A percentile compares a stretch with the other conserved stretches of the same genome.
Conservation (phyloP, 2,329 filamentous ascomycete genomes). For the Clarireedia hainanense region DNA sequence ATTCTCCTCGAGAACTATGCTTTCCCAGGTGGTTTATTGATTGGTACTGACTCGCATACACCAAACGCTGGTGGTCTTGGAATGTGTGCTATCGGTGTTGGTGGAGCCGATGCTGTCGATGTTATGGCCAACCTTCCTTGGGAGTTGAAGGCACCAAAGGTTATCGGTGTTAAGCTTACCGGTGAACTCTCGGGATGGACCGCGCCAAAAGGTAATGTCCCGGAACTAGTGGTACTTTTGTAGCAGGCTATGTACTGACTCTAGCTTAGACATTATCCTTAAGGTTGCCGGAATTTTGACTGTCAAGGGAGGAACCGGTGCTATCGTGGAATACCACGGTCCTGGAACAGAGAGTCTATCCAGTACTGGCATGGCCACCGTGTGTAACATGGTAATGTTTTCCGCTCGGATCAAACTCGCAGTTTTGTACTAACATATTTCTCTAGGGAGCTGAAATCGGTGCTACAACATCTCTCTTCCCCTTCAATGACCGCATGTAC, state of each 20-base stretch:
- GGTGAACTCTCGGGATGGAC: conserved; percentile 87
- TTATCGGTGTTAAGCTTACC: conserved; percentile 93
- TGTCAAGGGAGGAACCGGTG: conserved; percentile 95
- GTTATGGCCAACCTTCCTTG: conserved; percentile 96
- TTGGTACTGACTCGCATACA: conserved; percentile 96
- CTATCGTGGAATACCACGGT: conserved; percentile 72
- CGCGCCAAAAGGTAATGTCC: conserved; percentile 70
- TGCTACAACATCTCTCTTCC: conserved; percentile 90
- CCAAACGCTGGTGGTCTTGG: conserved; percentile 95
- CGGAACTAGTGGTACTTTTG: neutral
- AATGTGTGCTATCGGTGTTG: conserved; percentile 75
- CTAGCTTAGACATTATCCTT: conserved; percentile 72
- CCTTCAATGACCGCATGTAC: conserved; percentile 97
- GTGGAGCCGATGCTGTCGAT: conserved; percentile 96
- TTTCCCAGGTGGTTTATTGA: conserved; percentile 96
- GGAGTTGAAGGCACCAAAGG: conserved; percentile 96
- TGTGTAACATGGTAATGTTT: conserved; percentile 52
- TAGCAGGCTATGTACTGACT: neutral
- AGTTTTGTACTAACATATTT: neutral
- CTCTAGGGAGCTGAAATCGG: conserved; percentile 55
- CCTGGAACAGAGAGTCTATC: conserved; percentile 69
- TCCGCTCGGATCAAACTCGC: neutral
- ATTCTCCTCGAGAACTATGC: conserved; percentile 98
- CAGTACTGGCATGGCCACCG: conserved; percentile 82
- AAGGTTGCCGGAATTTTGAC: conserved; percentile 96